These are phyloP conservation scores for Tripterygium wilfordii DNA, from an alignment of 177 flowering plant species.

Conservation along the genomic window DNA sequence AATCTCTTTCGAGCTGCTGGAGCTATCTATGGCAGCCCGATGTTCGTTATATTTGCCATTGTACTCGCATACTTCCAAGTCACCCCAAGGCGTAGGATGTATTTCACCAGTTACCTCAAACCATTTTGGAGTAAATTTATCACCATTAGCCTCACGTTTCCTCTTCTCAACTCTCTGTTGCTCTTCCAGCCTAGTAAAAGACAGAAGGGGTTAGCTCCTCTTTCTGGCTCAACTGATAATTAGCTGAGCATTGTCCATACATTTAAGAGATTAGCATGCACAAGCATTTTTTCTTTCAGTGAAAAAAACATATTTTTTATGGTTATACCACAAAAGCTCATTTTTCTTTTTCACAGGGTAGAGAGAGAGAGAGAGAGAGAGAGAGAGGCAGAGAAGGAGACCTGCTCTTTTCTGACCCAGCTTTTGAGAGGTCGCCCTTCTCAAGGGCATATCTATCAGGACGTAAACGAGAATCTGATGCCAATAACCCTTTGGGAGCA, in stretches of 20 bases:
- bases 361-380: conserved; percentile 4
- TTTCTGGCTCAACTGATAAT: background rate
- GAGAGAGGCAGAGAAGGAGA: conserved; percentile 26
- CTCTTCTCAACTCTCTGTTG: conserved; percentile 83
- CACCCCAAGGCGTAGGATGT: conserved; percentile 86
- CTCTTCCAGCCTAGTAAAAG: conserved; percentile 66
- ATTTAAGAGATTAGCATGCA: background rate
- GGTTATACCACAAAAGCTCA: background rate
- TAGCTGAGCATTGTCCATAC: background rate
- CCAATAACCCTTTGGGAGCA: conserved; percentile 81
- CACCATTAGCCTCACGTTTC: conserved; percentile 61
- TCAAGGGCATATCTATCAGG: conserved; percentile 91
- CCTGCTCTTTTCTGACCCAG: conserved; percentile 87
- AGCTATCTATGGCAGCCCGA: conserved; percentile 53
- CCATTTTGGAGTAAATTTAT: conserved; percentile 72
- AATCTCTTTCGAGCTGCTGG: conserved; percentile 27
- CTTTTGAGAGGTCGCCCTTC: conserved; percentile 75
- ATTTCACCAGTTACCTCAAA: conserved; percentile 61
- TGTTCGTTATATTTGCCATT: conserved; percentile 76
- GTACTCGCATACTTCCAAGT: conserved; percentile 69
- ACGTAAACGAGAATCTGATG: conserved; percentile 86
- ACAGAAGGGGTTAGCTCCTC: background rate
- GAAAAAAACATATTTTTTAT: background rate
- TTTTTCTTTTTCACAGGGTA: background rate
- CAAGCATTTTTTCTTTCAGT: background rate